Evolutionary conservation across 768 basidiomycete species (phyloP), one percentile per base, ranked within the genome.

Genomic region (Cystobasidium onofrii): DNA sequence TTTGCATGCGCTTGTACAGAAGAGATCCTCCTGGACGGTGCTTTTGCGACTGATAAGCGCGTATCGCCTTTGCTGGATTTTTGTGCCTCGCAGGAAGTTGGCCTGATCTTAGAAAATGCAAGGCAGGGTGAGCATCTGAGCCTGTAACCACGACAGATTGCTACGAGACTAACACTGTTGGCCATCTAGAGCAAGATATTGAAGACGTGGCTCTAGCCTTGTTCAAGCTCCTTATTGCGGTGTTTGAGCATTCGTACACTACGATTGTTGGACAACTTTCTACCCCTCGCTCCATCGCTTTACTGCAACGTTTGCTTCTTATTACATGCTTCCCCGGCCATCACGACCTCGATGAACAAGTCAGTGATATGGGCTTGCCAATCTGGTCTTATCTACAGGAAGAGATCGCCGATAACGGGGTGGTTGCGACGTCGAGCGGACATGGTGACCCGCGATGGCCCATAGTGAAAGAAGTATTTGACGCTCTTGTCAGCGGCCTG

Each of bases 371-470:
- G 1, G 27, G 70, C 0, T 29, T 34, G 1, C 69, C 74, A 0
- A 36, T 70, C 0, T 79, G 78, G 78, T 62, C 75, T 41, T 72
- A 76, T 4, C 61, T 79, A 7, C 78, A 79, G 41, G 78, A 79
- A 60, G 64, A 76, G 15, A 67, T 76, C 10, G 61, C 69, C 3
- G 77, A 79, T 18, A 69, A 73, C 6, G 78, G 78, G 1, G 31
- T 77, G 7, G 39, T 77, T 18, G 23, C 52, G 15, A 70, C 54
- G 20, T 2, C 29, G 17, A 61, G 66, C 39, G 41, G 52, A 15
- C 29, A 31, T 44, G 75, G 18, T n/a, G 50, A 23, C 46, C 65
- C 6, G 61, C 60, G 18, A 52, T 73, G 12, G 25, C 74, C 12
- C 73, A 76, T 33, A 69, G 77, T 0, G n/a, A 74, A 55, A 46